Conservation (phyloP, 495 filamentous ascomycete genomes). For the Penicillium flavigenum region DNA sequence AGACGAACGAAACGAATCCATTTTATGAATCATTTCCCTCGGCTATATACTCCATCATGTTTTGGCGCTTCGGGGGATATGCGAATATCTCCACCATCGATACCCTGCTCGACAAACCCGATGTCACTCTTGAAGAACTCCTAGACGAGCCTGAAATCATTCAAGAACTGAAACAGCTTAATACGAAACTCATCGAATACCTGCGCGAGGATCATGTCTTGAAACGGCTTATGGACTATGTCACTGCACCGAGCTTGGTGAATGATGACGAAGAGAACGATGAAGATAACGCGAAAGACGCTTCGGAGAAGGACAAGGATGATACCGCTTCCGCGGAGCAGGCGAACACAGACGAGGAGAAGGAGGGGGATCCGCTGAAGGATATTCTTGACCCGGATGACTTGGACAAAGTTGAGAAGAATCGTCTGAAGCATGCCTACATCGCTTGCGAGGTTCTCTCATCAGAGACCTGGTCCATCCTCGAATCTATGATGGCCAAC, state of each 20-base stretch:
- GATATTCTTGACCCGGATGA: slow-evolving; percentile 54
- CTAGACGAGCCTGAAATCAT: slow-evolving; percentile 94
- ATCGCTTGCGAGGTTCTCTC: slow-evolving; percentile 90
- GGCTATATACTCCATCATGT: slow-evolving; percentile 71
- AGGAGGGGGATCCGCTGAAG: slow-evolving; percentile 49
- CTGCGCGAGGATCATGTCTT: slow-evolving; percentile 85
- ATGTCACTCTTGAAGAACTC: slow-evolving; percentile 92
- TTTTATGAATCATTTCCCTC: slow-evolving; percentile 44
- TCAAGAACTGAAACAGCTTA: slow-evolving; percentile 96
- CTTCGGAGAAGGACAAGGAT: slow-evolving; percentile 39
- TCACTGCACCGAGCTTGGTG: slow-evolving; percentile 70
- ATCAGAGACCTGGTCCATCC: slow-evolving; percentile 94
- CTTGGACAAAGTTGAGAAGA: slow-evolving; percentile 77
- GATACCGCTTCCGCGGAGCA: slow-evolving; percentile 22
- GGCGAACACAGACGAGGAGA: slow-evolving; percentile 26
- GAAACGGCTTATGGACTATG: slow-evolving; percentile 85
- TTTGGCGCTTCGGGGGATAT: slow-evolving; percentile 98
- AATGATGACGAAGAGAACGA: slow-evolving; percentile 63
- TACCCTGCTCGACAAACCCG: slow-evolving; percentile 90
- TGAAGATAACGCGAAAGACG: slow-evolving; percentile 50
- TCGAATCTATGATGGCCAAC: slow-evolving; percentile 87
- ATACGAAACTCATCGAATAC: slow-evolving; percentile 96
- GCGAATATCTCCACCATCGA: slow-evolving; percentile 95
- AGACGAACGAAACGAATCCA: slow-evolving; percentile 26
- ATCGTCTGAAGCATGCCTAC: slow-evolving; percentile 85